Conservation (phyloP, 1,139 yeast species). For the Diutina pseudorugosa region DNA sequence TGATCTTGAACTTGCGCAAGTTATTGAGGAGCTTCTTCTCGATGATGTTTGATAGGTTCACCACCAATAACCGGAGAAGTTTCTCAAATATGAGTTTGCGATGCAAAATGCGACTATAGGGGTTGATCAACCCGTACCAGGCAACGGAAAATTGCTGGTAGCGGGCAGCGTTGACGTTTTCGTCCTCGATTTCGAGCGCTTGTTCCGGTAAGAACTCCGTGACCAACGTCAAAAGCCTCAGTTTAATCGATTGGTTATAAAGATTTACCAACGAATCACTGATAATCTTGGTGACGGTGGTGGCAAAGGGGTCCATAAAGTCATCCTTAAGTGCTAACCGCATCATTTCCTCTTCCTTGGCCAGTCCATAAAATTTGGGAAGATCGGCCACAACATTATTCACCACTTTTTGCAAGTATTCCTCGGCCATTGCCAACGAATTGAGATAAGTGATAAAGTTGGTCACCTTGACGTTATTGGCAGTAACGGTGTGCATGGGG, state of each 20-base stretch:
- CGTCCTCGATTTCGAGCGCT: constrained; percentile 10
- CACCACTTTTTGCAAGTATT: constrained; percentile 39
- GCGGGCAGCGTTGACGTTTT: not conserved
- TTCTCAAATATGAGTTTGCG: constrained; percentile 31
- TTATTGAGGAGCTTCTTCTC: constrained; percentile 61
- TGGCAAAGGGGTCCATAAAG: constrained; percentile 27
- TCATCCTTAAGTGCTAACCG: constrained; percentile 25
- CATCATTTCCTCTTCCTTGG: constrained; percentile 35
- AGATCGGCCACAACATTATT: constrained; percentile 19
- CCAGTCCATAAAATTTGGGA: constrained; percentile 36
- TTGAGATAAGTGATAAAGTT: constrained; percentile 46
- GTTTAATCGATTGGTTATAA: constrained; percentile 46
- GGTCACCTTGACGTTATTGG: constrained; percentile 25
- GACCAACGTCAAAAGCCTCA: constrained; percentile 33
- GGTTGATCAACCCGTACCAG: constrained; percentile 56
- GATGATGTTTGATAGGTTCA: constrained; percentile 37
- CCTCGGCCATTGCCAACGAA: constrained; percentile 46
- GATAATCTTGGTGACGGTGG: constrained; percentile 33
- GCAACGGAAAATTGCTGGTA: constrained; percentile 33
- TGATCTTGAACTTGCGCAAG: constrained; percentile 45
- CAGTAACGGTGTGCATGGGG: constrained; percentile 6
- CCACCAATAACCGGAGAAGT: constrained; percentile 40
- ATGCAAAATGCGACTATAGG: constrained; percentile 51
- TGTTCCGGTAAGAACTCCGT: constrained; percentile 45
- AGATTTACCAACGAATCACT: constrained; percentile 42